phyloP scores from a whole-genome alignment of 179 eudicot species.

The Pouteria campechiana region DNA sequence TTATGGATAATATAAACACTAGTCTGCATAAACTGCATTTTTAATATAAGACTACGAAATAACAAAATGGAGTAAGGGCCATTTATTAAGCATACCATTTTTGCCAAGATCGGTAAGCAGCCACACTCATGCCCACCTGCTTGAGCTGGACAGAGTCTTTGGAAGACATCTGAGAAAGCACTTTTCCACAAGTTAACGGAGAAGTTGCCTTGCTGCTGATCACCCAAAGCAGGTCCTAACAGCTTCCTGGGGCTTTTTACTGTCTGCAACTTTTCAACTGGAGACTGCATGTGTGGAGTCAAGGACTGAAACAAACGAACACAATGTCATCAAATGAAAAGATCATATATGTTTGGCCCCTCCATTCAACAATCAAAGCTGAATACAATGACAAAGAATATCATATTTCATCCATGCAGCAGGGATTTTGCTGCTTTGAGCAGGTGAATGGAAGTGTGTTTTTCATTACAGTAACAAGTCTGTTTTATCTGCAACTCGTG shows the following conservation, averaged over 20 bases:
- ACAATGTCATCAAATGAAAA: no score
- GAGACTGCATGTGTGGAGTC: slow-evolving; percentile 81
- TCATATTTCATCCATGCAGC: not conserved
- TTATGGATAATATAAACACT: no score
- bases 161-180: slow-evolving; percentile 80
- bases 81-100: slow-evolving; percentile 33
- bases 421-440: not conserved
- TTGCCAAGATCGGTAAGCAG: slow-evolving; percentile 65
- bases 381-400: not conserved
- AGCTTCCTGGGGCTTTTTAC: slow-evolving; percentile 36
- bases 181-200: slow-evolving; percentile 83
- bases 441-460: slow-evolving; percentile 4
- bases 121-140: slow-evolving; percentile 89
- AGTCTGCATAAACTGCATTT: no score
- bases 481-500: no score
- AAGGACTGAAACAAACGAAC: slow-evolving; percentile 40
- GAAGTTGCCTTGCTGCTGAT: slow-evolving; percentile 69
- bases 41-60: no score
- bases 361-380: no score
- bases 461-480: slow-evolving; percentile 56
- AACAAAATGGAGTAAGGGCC: not conserved
- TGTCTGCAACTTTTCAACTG: slow-evolving; percentile 40
- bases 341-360: no score
- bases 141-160: slow-evolving; percentile 81
- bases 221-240: slow-evolving; percentile 45